These are phyloP conservation scores for Penicillium sp. DNA, from an alignment of 2,329 filamentous ascomycete genomes.

Conservation along the genomic window DNA sequence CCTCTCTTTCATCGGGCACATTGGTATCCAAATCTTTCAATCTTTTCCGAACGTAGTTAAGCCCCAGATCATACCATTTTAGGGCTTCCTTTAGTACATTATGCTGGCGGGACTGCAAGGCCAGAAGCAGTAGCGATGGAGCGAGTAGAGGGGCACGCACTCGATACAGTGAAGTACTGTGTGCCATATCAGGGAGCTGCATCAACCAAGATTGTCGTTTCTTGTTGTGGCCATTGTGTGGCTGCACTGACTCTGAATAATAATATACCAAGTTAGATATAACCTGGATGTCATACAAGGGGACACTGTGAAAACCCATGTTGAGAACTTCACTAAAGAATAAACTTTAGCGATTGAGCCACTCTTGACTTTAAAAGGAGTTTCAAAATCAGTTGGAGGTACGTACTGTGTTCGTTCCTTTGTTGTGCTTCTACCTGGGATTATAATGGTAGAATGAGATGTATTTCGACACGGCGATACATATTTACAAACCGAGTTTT, in stretches of 20 bases:
- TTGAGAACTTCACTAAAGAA: neutral
- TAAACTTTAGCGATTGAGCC: neutral
- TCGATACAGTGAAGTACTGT: neutral
- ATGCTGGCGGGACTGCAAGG: constrained; percentile 2
- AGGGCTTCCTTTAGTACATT: constrained; percentile 6
- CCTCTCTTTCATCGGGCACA: neutral
- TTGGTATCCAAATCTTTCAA: neutral
- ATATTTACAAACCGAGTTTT: neutral
- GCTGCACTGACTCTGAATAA: constrained; percentile 2
- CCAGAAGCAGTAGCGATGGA: constrained; percentile 8
- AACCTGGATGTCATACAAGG: constrained; percentile 3
- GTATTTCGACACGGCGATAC: neutral
- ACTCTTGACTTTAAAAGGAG: neutral
- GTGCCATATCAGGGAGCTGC: neutral
- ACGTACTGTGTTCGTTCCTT: constrained; percentile 4
- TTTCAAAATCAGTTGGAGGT: neutral
- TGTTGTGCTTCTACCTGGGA: neutral
- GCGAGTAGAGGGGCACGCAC: constrained; percentile 10
- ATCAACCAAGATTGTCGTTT: constrained; percentile 7
- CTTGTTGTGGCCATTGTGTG: neutral
- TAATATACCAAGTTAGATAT: constrained; percentile 12
- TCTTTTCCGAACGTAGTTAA: constrained; percentile 6
- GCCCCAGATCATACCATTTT: constrained; percentile 10
- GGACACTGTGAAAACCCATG: constrained; percentile 3
- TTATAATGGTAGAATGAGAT: neutral